These are phyloP conservation scores for Phytophthora sojae DNA, from an alignment of 352 stramenopile genomes.

Conservation along the genomic window DNA sequence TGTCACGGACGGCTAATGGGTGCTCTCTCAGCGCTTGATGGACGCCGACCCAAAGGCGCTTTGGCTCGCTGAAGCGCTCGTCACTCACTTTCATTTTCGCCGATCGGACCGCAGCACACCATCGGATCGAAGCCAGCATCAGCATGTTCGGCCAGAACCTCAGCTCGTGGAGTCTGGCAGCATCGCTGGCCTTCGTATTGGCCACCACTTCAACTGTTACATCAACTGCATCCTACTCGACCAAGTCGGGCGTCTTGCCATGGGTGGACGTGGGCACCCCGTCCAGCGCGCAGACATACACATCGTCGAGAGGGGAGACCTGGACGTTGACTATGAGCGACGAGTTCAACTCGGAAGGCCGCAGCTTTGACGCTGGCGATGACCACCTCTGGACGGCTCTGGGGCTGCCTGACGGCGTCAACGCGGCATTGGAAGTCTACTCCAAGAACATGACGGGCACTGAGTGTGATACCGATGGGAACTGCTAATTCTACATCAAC, in stretches of 20 bases:
- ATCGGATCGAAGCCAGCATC: background rate
- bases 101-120: background rate
- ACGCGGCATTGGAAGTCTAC: slow-evolving; percentile 69
- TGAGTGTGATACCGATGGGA: slow-evolving; percentile 49
- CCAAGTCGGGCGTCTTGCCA: slow-evolving; percentile 47
- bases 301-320: slow-evolving; percentile 54
- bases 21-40: background rate
- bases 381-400: slow-evolving; percentile 94
- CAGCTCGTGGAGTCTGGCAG: background rate
- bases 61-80: background rate
- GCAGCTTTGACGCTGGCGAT: slow-evolving; percentile 89
- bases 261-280: slow-evolving; percentile 67
- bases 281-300: slow-evolving; percentile 40
- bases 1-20: background rate
- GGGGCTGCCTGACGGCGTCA: slow-evolving; percentile 66
- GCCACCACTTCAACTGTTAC: too few species aligned
- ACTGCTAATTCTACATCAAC: slow-evolving; percentile 75
- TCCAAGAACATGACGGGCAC: slow-evolving; percentile 71
- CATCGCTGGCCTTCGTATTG: too few species aligned
- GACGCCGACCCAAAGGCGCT: background rate
- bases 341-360: slow-evolving; percentile 46
- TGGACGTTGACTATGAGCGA: slow-evolving; percentile 77
- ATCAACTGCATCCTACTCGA: background rate
- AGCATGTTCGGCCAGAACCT: background rate
- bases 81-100: background rate